Evolutionary conservation across 805 yeast genomes (phyloP).

Genomic region (Schizosaccharomyces cryophilus): DNA sequence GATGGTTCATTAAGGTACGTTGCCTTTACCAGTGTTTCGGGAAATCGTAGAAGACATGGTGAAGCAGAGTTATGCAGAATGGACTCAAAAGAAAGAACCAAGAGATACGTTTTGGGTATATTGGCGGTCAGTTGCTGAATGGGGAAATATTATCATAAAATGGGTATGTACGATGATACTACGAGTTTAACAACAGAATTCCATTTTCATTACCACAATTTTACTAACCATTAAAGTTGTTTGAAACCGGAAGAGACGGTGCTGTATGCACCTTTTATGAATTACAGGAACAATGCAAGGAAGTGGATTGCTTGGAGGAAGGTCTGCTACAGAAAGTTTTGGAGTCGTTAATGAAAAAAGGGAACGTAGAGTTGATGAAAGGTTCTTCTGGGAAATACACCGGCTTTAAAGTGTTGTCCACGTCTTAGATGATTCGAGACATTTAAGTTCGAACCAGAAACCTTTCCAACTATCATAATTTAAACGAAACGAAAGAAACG

Average conservation of each 20-base stretch:
- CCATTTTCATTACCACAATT: too few species aligned
- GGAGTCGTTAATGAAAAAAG: not conserved
- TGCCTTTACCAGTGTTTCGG: not conserved
- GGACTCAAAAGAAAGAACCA: not conserved
- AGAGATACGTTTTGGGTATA: not conserved
- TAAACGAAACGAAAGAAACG: too few species aligned
- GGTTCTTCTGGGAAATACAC: not conserved
- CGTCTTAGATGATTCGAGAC: too few species aligned
- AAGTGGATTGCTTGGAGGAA: not conserved
- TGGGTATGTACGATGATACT: not conserved
- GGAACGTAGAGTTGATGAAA: not conserved
- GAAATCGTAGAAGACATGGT: not conserved
- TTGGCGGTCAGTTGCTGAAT: not conserved
- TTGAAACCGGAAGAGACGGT: not conserved
- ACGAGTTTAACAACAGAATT: too few species aligned
- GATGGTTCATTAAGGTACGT: not conserved
- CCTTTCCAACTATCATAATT: too few species aligned
- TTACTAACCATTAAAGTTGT: not conserved
- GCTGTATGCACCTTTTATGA: not conserved
- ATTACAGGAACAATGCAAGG: not conserved
- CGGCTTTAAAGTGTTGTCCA: not conserved
- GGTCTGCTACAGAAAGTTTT: not conserved
- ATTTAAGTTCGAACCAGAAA: too few species aligned
- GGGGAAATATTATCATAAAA: not conserved
- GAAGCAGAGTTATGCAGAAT: not conserved